Conservation (phyloP, 108 stramenopile species). For the Cafeteria roenbergensis region DNA sequence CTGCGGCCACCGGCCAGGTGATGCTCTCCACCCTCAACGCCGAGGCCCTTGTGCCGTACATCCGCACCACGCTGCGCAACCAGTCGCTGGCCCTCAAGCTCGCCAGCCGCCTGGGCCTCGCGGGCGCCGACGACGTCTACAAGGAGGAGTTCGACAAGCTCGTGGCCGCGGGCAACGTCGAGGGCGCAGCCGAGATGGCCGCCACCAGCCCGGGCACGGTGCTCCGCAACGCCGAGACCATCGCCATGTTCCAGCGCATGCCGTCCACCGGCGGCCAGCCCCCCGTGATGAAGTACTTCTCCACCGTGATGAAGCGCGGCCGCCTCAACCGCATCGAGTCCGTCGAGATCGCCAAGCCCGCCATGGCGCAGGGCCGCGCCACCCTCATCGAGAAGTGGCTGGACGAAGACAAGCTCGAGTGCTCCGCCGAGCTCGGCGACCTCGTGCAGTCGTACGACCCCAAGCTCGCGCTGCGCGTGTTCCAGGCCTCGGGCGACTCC, state of each 20-base stretch:
- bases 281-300: constrained; percentile 96
- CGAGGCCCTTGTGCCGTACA: constrained; percentile 79
- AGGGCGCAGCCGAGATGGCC: constrained; percentile 78
- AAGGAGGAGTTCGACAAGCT: constrained; percentile 78
- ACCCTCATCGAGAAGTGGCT: constrained; percentile 98
- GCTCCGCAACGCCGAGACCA: constrained; percentile 88
- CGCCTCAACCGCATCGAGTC: constrained; percentile 88
- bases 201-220: constrained; percentile 62
- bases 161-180: constrained; percentile 68
- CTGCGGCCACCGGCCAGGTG: constrained; percentile 56
- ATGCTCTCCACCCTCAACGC: constrained; percentile 78
- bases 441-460: constrained; percentile 75
- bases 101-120: constrained; percentile 78
- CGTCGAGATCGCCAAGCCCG: constrained; percentile 89
- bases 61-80: constrained; percentile 75
- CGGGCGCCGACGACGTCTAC: constrained; percentile 91
- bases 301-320: constrained; percentile 77
- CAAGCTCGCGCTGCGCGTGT: constrained; percentile 91
- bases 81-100: constrained; percentile 76
- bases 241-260: constrained; percentile 87
- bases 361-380: constrained; percentile 78
- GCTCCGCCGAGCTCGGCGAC: constrained; percentile 91
- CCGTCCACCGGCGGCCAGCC: constrained; percentile 83
- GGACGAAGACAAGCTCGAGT: constrained; percentile 83
- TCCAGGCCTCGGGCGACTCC: constrained; percentile 69